Evolutionary conservation across 2,329 filamentous ascomycete genomes (phyloP).

Genomic region (Colletotrichum tofieldiae): DNA sequence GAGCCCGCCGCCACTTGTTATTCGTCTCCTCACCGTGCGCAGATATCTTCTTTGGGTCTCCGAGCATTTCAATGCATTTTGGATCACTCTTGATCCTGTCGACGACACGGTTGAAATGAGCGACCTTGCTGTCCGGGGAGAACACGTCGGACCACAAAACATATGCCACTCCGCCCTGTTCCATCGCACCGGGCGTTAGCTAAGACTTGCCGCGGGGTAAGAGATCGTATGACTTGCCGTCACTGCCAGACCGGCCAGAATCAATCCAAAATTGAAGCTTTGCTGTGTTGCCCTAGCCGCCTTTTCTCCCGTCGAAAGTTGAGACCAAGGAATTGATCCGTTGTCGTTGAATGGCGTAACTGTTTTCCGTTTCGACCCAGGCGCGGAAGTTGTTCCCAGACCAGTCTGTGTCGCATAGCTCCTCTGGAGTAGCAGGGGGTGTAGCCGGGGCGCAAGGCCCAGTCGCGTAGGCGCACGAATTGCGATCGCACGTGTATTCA

Average conservation of each 20-base stretch:
- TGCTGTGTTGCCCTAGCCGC: slow-evolving; percentile 89
- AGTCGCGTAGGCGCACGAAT: slow-evolving; percentile 51
- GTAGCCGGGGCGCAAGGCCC: slow-evolving; percentile 50
- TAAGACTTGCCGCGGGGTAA: slow-evolving; percentile 18
- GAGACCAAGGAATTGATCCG: slow-evolving; percentile 84
- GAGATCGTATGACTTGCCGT: slow-evolving; percentile 70
- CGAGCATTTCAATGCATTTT: slow-evolving; percentile 81
- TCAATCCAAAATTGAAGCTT: slow-evolving; percentile 87
- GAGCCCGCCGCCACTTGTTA: slow-evolving; percentile 83
- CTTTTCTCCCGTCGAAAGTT: slow-evolving; percentile 84
- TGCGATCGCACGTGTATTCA: slow-evolving; percentile 55
- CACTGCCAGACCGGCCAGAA: slow-evolving; percentile 80
- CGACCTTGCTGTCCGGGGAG: slow-evolving; percentile 86
- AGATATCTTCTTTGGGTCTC: slow-evolving; percentile 80
- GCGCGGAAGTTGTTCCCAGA: slow-evolving; percentile 52
- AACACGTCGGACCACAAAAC: slow-evolving; percentile 88
- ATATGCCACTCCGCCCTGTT: slow-evolving; percentile 81
- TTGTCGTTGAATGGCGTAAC: slow-evolving; percentile 91
- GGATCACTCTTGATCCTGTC: slow-evolving; percentile 82
- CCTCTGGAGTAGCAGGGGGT: slow-evolving; percentile 59
- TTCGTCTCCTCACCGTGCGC: slow-evolving; percentile 86
- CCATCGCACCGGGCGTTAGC: slow-evolving; percentile 23
- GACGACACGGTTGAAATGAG: slow-evolving; percentile 90
- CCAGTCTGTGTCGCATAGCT: slow-evolving; percentile 73
- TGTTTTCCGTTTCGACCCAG: slow-evolving; percentile 72